Percentiles rank a stretch among this genome's conserved stretches.
Conservation (phyloP, 345 rosid genomes). For the Carallia brachiata region DNA sequence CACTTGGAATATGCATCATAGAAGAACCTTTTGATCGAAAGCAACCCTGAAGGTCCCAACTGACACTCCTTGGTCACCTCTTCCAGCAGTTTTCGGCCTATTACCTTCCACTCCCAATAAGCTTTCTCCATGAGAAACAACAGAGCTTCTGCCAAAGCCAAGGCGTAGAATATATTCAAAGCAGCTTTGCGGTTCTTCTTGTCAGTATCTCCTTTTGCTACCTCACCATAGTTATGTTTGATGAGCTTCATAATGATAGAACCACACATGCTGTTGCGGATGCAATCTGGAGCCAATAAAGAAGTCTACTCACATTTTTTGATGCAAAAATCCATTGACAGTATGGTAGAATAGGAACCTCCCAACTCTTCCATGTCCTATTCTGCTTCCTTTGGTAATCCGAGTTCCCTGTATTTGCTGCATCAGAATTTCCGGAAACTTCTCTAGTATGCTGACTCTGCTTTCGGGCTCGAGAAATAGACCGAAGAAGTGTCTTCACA, state of each 20-base stretch:
- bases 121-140: slow-evolving; percentile 81
- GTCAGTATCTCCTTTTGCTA: slow-evolving; percentile 62
- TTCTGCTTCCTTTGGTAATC: slow-evolving; percentile 31
- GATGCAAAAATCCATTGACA: slow-evolving; percentile 68
- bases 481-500: slow-evolving; percentile 24
- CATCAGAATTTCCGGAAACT: slow-evolving; percentile 1
- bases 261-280: slow-evolving; percentile 73
- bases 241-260: slow-evolving; percentile 74
- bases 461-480: slow-evolving; percentile 27
- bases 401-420: slow-evolving; percentile 15
- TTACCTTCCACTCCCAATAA: slow-evolving; percentile 72
- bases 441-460: slow-evolving; percentile 24
- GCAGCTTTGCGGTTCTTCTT: slow-evolving; percentile 67
- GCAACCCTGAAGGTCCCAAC: slow-evolving; percentile 57
- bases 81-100: slow-evolving; percentile 56
- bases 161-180: slow-evolving; percentile 67
- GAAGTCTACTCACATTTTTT: slow-evolving; percentile 62
- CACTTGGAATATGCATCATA: slow-evolving; percentile 85
- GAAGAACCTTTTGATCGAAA: slow-evolving; percentile 70
- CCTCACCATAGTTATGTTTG: slow-evolving; percentile 68
- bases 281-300: slow-evolving; percentile 85
- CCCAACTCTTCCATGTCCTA: slow-evolving; percentile 60
- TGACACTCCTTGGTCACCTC: slow-evolving; percentile 68
- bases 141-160: slow-evolving; percentile 81
- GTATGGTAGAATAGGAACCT: slow-evolving; percentile 76